These are phyloP conservation scores for Boechera retrofracta DNA, from an alignment of 345 rosid species.

Conservation along the genomic window DNA sequence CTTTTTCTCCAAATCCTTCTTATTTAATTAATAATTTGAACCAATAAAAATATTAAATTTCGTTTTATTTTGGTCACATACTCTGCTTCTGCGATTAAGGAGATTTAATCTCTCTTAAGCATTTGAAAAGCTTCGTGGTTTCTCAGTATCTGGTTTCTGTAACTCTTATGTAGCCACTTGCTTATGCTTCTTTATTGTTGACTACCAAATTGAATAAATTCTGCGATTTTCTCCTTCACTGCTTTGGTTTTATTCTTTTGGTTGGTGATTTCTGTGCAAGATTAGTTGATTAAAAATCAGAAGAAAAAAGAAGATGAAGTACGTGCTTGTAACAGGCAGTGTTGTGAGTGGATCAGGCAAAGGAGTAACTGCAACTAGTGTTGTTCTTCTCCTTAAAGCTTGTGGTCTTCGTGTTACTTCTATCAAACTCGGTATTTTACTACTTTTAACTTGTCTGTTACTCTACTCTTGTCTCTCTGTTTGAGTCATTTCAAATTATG, in stretches of 20 bases:
- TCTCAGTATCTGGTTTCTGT: neutral
- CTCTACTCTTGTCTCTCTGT: neutral
- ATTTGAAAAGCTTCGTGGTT: constrained; percentile 28
- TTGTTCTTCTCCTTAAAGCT: too few species aligned
- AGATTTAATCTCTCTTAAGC: constrained; percentile 10
- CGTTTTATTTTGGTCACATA: neutral
- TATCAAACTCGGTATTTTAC: constrained; percentile 68
- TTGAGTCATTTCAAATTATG: constrained; percentile 1
- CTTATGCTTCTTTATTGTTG: neutral
- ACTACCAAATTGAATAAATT: neutral
- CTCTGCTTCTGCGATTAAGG: neutral
- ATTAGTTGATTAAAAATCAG: too few species aligned
- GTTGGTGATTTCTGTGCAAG: too few species aligned
- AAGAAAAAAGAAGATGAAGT: too few species aligned
- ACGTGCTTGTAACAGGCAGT: too few species aligned
- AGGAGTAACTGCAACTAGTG: too few species aligned
- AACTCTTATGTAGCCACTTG: too few species aligned
- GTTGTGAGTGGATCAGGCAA: too few species aligned
- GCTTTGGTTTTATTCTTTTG: neutral
- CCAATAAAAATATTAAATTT: too few species aligned
- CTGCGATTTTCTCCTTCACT: neutral
- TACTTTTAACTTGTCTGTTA: neutral
- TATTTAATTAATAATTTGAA: too few species aligned
- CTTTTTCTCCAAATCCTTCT: too few species aligned
- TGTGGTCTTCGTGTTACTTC: neutral